Conservation (phyloP, 2,329 filamentous ascomycete genomes). For the Ascochyta viciae-villosae region DNA sequence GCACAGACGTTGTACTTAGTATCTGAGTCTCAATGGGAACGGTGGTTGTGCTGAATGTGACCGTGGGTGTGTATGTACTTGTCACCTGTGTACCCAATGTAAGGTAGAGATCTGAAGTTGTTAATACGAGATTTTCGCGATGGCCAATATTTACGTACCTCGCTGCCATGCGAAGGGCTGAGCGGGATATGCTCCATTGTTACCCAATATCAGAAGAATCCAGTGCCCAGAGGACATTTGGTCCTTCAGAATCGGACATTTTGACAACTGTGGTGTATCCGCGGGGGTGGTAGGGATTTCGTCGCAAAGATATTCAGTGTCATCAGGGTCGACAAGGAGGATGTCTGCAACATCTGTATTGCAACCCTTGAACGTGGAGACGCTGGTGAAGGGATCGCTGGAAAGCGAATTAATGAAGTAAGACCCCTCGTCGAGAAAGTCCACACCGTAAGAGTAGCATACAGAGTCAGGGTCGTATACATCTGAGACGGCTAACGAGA, state of each 20-base stretch:
- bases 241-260: constrained; percentile 53
- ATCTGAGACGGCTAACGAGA: constrained; percentile 35
- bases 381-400: constrained; percentile 52
- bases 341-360: constrained; percentile 51
- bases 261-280: constrained; percentile 49
- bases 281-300: constrained; percentile 52
- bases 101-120: constrained; percentile 37
- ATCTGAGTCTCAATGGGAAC: constrained; percentile 37
- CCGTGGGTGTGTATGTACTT: constrained; percentile 41
- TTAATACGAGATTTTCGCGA: constrained; percentile 16
- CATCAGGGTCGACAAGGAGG: constrained; percentile 52
- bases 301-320: constrained; percentile 52
- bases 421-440: constrained; percentile 52
- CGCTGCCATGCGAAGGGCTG: constrained; percentile 56
- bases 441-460: constrained; percentile 50
- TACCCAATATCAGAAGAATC: constrained; percentile 54
- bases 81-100: constrained; percentile 44
- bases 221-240: constrained; percentile 55
- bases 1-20: constrained; percentile 30
- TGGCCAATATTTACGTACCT: constrained; percentile 42
- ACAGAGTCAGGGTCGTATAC: constrained; percentile 27
- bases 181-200: constrained; percentile 50
- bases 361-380: constrained; percentile 55
- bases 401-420: constrained; percentile 57
- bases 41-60: constrained; percentile 41